Conservation (phyloP, 164 flowering plant species). For the Saururus chinensis region DNA sequence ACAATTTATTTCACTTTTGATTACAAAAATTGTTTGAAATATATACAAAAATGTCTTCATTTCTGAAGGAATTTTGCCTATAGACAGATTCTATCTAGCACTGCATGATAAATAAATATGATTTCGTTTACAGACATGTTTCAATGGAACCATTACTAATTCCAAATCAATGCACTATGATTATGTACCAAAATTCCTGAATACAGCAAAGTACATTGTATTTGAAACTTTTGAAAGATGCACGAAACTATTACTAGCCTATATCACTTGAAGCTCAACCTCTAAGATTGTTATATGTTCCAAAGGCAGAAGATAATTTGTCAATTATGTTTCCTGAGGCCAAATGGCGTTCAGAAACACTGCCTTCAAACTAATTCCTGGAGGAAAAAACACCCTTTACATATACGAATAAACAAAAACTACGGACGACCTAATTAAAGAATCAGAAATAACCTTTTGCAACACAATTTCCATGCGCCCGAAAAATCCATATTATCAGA, state of each 20-base stretch:
- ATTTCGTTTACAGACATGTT: too few species aligned
- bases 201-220: not conserved
- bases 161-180: too few species aligned
- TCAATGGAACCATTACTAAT: too few species aligned
- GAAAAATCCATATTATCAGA: not conserved
- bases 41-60: too few species aligned
- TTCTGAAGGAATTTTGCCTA: too few species aligned
- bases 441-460: constrained; percentile 5
- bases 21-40: too few species aligned
- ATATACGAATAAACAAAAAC: not conserved
- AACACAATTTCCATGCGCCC: too few species aligned
- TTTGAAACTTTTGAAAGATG: not conserved
- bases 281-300: not conserved
- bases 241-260: not conserved
- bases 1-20: not conserved
- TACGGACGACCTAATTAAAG: constrained; percentile 5
- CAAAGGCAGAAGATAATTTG: too few species aligned
- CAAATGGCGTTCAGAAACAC: not conserved
- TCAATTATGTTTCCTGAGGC: not conserved
- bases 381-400: not conserved
- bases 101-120: too few species aligned
- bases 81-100: too few species aligned
- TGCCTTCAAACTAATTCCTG: not conserved
- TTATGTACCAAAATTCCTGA: not conserved
- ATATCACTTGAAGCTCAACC: not conserved